These are phyloP conservation scores for Nymphaea colorata DNA, from an alignment of 164 flowering plant species.

Conservation along the genomic window DNA sequence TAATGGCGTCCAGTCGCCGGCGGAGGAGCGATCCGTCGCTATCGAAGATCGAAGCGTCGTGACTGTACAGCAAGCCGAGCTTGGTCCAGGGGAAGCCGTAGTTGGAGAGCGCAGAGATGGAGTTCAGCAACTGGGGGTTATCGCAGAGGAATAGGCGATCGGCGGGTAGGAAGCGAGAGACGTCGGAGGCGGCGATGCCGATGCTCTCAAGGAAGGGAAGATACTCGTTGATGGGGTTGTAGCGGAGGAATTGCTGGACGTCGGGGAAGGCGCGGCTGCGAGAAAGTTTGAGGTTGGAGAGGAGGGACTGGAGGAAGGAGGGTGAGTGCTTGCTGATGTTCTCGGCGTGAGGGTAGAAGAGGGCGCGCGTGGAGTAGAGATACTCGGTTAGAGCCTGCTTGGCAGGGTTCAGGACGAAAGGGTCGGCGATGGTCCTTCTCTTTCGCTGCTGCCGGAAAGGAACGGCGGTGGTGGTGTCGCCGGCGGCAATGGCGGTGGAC, in stretches of 20 bases:
- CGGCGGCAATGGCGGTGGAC: background rate
- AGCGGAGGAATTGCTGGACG: conserved; percentile 38
- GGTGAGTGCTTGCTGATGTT: conserved; percentile 38
- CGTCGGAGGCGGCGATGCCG: conserved; percentile 28
- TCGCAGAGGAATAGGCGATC: conserved; percentile 38
- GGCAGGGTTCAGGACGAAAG: conserved; percentile 25
- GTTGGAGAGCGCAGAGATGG: conserved; percentile 24
- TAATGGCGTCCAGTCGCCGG: conserved; percentile 20
- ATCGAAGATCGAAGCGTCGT: conserved; percentile 32
- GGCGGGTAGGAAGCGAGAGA: conserved; percentile 20
- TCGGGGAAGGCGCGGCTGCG: conserved; percentile 11
- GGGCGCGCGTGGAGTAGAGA: conserved; percentile 42
- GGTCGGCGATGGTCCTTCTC: background rate
- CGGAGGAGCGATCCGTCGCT: conserved; percentile 12
- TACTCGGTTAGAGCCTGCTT: conserved; percentile 53
- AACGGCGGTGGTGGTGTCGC: background rate
- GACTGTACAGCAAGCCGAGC: conserved; percentile 41
- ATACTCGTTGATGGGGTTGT: conserved; percentile 59
- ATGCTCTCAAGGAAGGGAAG: conserved; percentile 64
- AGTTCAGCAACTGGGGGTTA: conserved; percentile 19
- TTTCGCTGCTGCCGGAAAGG: background rate
- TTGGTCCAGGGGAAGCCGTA: conserved; percentile 66
- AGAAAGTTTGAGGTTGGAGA: conserved; percentile 24
- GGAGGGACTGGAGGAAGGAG: conserved; percentile 23
- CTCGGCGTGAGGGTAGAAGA: conserved; percentile 51